Base-by-base conservation (phyloP, 2,329 filamentous ascomycete genomes). In the Exophiala viscosa region DNA sequence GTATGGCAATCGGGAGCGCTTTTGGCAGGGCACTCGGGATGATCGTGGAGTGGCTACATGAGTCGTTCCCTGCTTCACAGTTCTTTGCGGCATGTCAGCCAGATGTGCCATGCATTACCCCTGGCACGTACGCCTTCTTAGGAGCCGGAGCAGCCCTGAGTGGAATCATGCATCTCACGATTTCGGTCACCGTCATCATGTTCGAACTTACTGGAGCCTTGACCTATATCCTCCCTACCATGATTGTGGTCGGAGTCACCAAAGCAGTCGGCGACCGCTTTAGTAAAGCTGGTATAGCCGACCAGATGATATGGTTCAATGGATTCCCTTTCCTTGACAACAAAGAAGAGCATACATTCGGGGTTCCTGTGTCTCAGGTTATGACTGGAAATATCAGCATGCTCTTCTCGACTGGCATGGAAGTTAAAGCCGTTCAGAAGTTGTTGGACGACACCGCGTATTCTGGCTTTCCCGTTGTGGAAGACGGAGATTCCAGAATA, bases 161-260 rank as follows among this genome's bases (percentile, higher is more conserved):
- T 68, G 93, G 93, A 8, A 96, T 97, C 66, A 99, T 97, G 92
- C 93, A 97, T 70, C 88, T 99, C 58, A 96, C 92, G 0, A 85
- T 99, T 13, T 95, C 91, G 0, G 90, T 99, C 8, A 92, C 96
- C 2, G 93, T 99, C 65, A 99, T 99, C 70, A 97, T 99, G 93
- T 97, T 97, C 66, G 93, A 99, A 71, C 80, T 99, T 44, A 99
- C 93, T 0, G 93, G 93, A n/a, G 93, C 93, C 5, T 75, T 97
- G 55, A 96, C 91, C 1, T 99, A 99, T 66, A 97, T 99, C 60
- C 75, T 99, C 23, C 93, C 93, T 0, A 97, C 92, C 11, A 99
- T 99, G 93, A 96, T 99, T 62, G 93, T 97, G 0, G 93, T 97
- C 2, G 93, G 93, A 44, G 87, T 96, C 31, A 97, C 92, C 35